phyloP scores from a whole-genome alignment of 805 yeast species.

The Yamadazyma akitaensis region DNA sequence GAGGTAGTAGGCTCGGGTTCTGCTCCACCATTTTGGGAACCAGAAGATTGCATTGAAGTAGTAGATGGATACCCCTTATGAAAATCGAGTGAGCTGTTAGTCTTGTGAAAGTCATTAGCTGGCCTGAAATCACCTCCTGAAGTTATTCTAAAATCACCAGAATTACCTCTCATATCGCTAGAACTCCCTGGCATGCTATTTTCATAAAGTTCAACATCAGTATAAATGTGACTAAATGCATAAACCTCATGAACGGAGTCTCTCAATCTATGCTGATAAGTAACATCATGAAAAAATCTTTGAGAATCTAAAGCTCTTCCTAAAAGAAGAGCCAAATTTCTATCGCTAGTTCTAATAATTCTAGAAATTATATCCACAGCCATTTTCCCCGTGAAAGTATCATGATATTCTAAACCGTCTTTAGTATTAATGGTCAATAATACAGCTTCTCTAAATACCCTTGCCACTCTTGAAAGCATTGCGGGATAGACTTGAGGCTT shows the following conservation, averaged over 20 bases:
- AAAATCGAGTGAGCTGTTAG: conserved; percentile 4
- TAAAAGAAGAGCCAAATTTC: conserved; percentile 81
- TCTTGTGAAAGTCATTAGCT: not conserved
- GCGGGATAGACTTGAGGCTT: conserved; percentile 88
- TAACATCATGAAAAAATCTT: conserved; percentile 89
- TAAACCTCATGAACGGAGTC: conserved; percentile 87
- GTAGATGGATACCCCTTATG: conserved; percentile 14
- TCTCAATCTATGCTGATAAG: conserved; percentile 88
- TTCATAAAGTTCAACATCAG: conserved; percentile 42
- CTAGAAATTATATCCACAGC: conserved; percentile 89
- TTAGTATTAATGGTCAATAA: conserved; percentile 76
- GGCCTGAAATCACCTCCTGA: not conserved
- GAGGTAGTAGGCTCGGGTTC: conserved; percentile 11
- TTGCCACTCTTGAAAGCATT: conserved; percentile 78
- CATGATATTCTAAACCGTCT: conserved; percentile 88
- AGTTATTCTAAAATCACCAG: not conserved
- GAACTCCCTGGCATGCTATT: conserved; percentile 17
- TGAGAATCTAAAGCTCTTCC: conserved; percentile 95
- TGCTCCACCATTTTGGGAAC: conserved; percentile 6
- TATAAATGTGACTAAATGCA: conserved; percentile 64
- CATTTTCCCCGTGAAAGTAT: conserved; percentile 89
- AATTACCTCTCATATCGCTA: conserved; percentile 13
- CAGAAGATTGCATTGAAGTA: conserved; percentile 12
- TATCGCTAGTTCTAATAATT: conserved; percentile 83
- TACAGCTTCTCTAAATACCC: conserved; percentile 65